Percentiles rank a stretch among this genome's conserved stretches.
Conservation (phyloP, 2,329 filamentous ascomycete species). For the Fusarium decemcellulare region DNA sequence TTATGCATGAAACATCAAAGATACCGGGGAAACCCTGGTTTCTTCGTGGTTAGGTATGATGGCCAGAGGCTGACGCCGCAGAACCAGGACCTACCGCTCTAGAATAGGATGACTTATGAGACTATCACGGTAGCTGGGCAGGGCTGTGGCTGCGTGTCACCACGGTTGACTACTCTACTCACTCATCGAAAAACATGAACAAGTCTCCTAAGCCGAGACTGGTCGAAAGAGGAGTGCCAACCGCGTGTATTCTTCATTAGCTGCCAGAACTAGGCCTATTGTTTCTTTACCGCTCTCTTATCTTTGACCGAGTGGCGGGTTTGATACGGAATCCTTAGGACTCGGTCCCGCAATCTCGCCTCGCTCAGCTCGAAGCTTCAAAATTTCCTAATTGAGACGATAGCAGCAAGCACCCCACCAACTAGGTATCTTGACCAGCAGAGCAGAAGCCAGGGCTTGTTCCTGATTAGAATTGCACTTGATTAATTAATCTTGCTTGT, state of each 20-base stretch:
- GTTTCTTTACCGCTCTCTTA: neutral
- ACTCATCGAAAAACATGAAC: neutral
- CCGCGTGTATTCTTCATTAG: neutral
- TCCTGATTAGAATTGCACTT: too few species aligned
- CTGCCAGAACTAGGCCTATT: neutral
- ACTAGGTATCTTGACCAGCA: neutral
- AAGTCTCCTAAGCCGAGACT: too few species aligned
- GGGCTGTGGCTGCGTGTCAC: too few species aligned
- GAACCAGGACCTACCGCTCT: neutral
- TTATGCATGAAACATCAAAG: neutral
- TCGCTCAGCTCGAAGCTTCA: neutral
- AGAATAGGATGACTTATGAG: neutral
- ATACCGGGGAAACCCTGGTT: neutral
- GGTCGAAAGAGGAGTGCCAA: too few species aligned
- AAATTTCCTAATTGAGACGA: neutral
- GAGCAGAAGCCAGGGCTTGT: too few species aligned
- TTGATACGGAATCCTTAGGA: neutral
- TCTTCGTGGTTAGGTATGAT: neutral
- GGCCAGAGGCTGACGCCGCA: neutral
- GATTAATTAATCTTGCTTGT: too few species aligned
- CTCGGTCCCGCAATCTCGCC: neutral
- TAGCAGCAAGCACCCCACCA: neutral
- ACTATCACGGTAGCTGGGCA: too few species aligned
- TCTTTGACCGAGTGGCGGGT: neutral
- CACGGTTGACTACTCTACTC: too few species aligned